These are phyloP conservation scores for Myxozyma monticola DNA, from an alignment of 805 yeast genomes.

Conservation along the genomic window DNA sequence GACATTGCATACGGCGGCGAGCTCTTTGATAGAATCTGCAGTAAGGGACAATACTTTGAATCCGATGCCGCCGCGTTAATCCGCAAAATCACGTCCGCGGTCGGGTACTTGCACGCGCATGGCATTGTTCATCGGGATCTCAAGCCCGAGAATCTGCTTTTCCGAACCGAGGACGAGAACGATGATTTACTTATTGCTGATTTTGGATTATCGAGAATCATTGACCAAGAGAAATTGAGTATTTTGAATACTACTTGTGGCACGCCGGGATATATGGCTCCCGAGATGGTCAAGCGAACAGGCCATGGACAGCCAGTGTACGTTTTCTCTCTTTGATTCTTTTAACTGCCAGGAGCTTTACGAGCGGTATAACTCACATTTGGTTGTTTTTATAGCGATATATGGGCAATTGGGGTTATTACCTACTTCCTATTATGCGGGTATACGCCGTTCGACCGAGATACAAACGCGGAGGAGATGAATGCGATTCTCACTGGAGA, in stretches of 20 bases:
- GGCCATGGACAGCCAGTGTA: conserved; percentile 58
- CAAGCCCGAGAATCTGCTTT: conserved; percentile 69
- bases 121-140: conserved; percentile 69
- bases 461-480: conserved; percentile 64
- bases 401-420: conserved; percentile 77
- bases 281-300: conserved; percentile 56
- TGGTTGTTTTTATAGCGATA: conserved; percentile 43
- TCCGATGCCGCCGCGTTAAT: conserved; percentile 53
- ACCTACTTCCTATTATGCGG: conserved; percentile 71
- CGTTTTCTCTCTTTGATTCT: not conserved
- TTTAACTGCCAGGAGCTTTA: not conserved
- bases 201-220: conserved; percentile 62
- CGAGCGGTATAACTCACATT: not conserved
- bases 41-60: conserved; percentile 49
- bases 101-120: conserved; percentile 57
- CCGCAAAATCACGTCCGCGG: conserved; percentile 53
- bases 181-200: conserved; percentile 54
- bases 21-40: conserved; percentile 58
- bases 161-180: conserved; percentile 44
- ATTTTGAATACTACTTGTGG: conserved; percentile 56
- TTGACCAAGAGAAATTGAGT: conserved; percentile 41
- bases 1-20: conserved; percentile 70
- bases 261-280: conserved; percentile 74
- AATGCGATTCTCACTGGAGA: conserved; percentile 62
- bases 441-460: conserved; percentile 77